Evolutionary conservation across 2,329 filamentous ascomycete genomes (phyloP).

Genomic region (Juglanconis sp.): DNA sequence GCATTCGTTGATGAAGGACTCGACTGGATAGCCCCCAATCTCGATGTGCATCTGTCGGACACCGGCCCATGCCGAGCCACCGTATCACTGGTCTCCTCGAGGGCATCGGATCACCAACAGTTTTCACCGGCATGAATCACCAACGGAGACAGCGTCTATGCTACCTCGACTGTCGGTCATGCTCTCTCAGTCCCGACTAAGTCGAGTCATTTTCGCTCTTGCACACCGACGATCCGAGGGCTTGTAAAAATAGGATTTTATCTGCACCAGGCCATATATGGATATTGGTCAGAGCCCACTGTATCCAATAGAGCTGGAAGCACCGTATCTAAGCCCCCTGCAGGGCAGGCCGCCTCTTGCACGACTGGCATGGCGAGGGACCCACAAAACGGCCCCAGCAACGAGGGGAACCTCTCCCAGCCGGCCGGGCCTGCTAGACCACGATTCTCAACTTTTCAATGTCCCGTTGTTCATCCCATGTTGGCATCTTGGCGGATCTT

Average conservation of each 20-base stretch:
- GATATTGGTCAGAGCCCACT: constrained; percentile 3
- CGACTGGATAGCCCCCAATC: no score
- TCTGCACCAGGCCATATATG: neutral
- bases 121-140: neutral
- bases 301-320: constrained; percentile 1
- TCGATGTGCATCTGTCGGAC: no score
- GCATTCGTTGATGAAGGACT: no score
- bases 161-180: neutral
- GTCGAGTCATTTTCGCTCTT: neutral
- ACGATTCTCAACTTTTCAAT: neutral
- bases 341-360: neutral
- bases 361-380: neutral
- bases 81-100: no score
- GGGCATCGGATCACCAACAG: no score
- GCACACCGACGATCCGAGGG: neutral
- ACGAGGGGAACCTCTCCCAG: no score
- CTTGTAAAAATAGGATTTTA: constrained; percentile 16
- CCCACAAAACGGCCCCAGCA: neutral
- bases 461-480: neutral
- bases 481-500: neutral
- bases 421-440: neutral
- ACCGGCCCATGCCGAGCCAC: no score
- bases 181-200: neutral
- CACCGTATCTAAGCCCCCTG: neutral
- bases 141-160: neutral